These are phyloP conservation scores for Raphanus hybrid DNA, from an alignment of 441 rosid genomes.

Conservation along the genomic window DNA sequence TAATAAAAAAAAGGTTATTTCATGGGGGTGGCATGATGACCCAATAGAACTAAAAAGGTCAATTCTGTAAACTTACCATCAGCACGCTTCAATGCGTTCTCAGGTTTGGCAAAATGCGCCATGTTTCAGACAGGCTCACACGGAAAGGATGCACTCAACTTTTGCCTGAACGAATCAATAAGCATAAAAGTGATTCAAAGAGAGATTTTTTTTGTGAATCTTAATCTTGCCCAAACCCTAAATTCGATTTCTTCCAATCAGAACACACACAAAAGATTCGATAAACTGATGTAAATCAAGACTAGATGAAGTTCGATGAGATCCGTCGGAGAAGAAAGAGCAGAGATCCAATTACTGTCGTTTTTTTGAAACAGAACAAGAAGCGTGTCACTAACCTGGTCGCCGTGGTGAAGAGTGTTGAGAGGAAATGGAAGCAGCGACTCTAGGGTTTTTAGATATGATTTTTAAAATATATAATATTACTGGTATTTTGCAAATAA, in stretches of 20 bases:
- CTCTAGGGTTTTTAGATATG: conserved; percentile 43
- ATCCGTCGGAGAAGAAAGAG: conserved; percentile 10
- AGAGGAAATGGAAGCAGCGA: conserved; percentile 10
- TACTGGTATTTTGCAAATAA: conserved; percentile 11
- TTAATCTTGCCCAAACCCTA: conserved; percentile 29
- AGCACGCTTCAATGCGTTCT: conserved; percentile 94
- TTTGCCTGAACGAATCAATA: conserved; percentile 27
- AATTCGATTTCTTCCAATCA: conserved; percentile 21
- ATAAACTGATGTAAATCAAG: neutral
- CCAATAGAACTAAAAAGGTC: neutral
- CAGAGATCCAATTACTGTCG: conserved; percentile 27
- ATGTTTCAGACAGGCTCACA: conserved; percentile 45
- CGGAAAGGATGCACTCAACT: conserved; percentile 7
- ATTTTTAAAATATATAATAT: conserved; percentile 20
- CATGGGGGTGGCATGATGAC: neutral
- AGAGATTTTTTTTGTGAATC: neutral
- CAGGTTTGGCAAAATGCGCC: conserved; percentile 87
- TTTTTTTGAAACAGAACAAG: neutral
- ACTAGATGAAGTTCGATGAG: conserved; percentile 24
- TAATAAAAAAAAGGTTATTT: conserved; percentile 13
- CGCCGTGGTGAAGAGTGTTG: conserved; percentile 30
- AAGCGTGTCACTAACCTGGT: conserved; percentile 32
- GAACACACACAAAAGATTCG: conserved; percentile 25
- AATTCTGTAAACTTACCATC: conserved; percentile 61
- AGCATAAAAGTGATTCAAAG: neutral